phyloP scores from a whole-genome alignment of 495 filamentous ascomycete species.

The Aspergillus egyptiacus region DNA sequence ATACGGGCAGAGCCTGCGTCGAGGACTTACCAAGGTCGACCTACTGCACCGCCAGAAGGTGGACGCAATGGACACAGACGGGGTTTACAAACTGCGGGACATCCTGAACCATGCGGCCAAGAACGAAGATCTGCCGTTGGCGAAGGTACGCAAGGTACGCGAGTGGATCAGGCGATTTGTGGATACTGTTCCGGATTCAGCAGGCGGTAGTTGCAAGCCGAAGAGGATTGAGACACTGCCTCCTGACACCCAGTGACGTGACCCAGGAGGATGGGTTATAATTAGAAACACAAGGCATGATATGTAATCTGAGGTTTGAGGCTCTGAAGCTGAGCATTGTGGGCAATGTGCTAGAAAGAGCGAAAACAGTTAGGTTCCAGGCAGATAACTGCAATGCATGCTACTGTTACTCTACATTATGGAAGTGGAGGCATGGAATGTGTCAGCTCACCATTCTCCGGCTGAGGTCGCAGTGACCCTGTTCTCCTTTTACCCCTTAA shows the following conservation, averaged over 20 bases:
- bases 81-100: slow-evolving; percentile 30
- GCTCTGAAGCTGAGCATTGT: not conserved
- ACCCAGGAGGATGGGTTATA: slow-evolving; percentile 31
- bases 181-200: slow-evolving; percentile 35
- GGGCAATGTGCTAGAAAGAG: not conserved
- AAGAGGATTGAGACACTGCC: slow-evolving; percentile 34
- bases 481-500: not conserved
- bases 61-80: slow-evolving; percentile 36
- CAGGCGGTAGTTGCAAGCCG: slow-evolving; percentile 29
- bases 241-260: slow-evolving; percentile 49
- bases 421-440: not conserved
- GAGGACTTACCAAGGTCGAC: slow-evolving; percentile 63
- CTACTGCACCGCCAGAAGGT: slow-evolving; percentile 52
- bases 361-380: not conserved
- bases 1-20: slow-evolving; percentile 68
- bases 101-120: slow-evolving; percentile 17
- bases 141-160: slow-evolving; percentile 60
- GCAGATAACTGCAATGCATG: no score
- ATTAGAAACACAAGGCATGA: slow-evolving; percentile 14
- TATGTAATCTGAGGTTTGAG: no score
- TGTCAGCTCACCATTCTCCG: no score
- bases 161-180: slow-evolving; percentile 75
- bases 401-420: not conserved
- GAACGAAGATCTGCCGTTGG: slow-evolving; percentile 45
- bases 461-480: not conserved